Evolutionary conservation across 495 filamentous ascomycete species (phyloP).

Genomic region (Neurospora pannonica): DNA sequence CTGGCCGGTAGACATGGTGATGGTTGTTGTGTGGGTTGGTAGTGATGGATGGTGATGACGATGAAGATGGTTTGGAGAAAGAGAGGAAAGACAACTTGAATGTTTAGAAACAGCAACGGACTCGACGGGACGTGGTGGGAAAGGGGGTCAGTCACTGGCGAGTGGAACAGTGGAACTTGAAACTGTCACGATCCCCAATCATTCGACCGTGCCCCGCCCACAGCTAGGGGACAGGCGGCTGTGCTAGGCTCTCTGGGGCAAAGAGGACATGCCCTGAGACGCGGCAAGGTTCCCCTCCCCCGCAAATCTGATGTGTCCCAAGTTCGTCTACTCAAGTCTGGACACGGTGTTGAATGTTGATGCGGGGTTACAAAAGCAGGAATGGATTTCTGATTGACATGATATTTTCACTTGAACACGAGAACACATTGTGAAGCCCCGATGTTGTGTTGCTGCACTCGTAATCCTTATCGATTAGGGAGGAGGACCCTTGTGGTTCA

Average conservation of each 20-base stretch:
- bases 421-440: not conserved
- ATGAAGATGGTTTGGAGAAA: not conserved
- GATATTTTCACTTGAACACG: not conserved
- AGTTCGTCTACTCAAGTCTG: not conserved
- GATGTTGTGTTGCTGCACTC: not conserved
- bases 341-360: not conserved
- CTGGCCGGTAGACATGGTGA: slow-evolving; percentile 27
- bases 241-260: not conserved
- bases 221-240: not conserved
- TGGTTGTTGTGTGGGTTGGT: not conserved
- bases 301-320: not conserved
- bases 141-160: slow-evolving; percentile 1
- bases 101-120: slow-evolving; percentile 2
- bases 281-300: not conserved
- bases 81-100: not conserved
- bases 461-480: not conserved
- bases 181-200: not conserved
- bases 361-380: not conserved
- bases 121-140: not conserved
- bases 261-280: not conserved
- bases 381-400: not conserved
- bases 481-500: not conserved
- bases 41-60: not conserved
- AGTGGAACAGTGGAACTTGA: not conserved
- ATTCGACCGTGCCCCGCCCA: not conserved